Evolutionary conservation across 495 filamentous ascomycete genomes (phyloP), one percentile per base, ranked within the genome.

Genomic region (Penicillium argentinense): DNA sequence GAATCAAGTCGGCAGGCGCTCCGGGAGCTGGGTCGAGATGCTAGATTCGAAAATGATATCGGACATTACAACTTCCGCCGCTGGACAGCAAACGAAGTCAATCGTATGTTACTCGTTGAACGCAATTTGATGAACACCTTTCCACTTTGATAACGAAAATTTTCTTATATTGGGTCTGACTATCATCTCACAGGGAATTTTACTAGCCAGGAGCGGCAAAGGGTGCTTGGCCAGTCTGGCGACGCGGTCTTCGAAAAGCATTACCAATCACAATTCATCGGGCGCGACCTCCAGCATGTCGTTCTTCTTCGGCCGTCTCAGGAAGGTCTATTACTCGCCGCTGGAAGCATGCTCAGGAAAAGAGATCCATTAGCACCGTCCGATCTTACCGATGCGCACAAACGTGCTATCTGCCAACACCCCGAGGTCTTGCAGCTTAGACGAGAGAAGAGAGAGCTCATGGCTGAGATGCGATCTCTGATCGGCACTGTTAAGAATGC

Each of bases 1-100:
- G 24, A 57, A 23, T 55, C 46, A 42, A 51, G 45, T 51, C 42
- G 46, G 16, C 27, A 36, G 6, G 51, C 48, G 4, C 45, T 59
- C 7, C 26, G 45, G 39, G 48, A 56, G 44, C 39, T 56, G 26
- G 53, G 57, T 24, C 33, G 42, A 39, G 57, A 56, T 45, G 22
- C 57, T 50, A 24, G 39, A 61, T 68, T 68, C 34, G 42, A 65
- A 43, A 46, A 68, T 32, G 42, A 65, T 53, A 59, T 68, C 39
- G 39, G 56, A 13, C 32, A 68, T 59, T 65, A 65, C 30, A 63
- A 63, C 41, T 68, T 47, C 42, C 54, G 59, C 23, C 39, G 53
- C 28, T 65, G 47, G 64, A 41, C 57, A 16, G 53, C 43, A 59
- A 68, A 68, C 53, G 36, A 65, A 57, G 59, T 60, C n/a, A 65